phyloP scores from a whole-genome alignment of 306 rosid genomes.

The Prunus mira region DNA sequence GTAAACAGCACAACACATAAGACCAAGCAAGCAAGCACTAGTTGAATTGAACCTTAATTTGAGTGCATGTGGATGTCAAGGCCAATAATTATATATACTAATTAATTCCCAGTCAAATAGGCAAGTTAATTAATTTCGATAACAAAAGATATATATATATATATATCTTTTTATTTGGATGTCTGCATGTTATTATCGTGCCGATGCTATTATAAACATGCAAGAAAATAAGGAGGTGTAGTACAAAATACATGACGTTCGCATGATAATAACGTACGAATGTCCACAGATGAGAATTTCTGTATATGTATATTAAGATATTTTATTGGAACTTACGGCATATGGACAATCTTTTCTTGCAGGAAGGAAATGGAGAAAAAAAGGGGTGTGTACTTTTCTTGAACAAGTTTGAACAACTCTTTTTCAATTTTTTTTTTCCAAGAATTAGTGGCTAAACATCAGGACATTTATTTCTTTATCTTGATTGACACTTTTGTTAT shows the following conservation, averaged over 20 bases:
- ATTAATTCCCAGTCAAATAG: neutral
- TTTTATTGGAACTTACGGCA: too few relatives aligned
- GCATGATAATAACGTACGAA: accelerated
- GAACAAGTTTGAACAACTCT: neutral
- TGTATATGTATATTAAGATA: too few relatives aligned
- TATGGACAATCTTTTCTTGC: neutral
- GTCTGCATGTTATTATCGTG: too few relatives aligned
- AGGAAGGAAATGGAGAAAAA: neutral
- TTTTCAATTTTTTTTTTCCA: neutral
- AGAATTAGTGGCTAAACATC: neutral
- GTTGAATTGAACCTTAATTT: neutral
- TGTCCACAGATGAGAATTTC: accelerated
- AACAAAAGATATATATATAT: neutral
- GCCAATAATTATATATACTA: neutral
- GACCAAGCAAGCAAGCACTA: neutral
- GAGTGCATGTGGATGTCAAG: neutral
- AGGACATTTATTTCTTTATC: neutral
- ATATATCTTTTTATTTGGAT: accelerated
- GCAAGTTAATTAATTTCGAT: neutral
- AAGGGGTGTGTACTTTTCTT: neutral
- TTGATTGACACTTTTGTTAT: neutral
- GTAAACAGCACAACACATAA: neutral
- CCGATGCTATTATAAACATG: too few relatives aligned
- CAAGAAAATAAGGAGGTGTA: accelerated
- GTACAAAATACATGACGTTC: too few relatives aligned